Percentiles rank a stretch among this genome's conserved stretches.
These are phyloP conservation scores for Tuber umbilicatum DNA, from an alignment of 495 filamentous ascomycete genomes.

Conservation along the genomic window DNA sequence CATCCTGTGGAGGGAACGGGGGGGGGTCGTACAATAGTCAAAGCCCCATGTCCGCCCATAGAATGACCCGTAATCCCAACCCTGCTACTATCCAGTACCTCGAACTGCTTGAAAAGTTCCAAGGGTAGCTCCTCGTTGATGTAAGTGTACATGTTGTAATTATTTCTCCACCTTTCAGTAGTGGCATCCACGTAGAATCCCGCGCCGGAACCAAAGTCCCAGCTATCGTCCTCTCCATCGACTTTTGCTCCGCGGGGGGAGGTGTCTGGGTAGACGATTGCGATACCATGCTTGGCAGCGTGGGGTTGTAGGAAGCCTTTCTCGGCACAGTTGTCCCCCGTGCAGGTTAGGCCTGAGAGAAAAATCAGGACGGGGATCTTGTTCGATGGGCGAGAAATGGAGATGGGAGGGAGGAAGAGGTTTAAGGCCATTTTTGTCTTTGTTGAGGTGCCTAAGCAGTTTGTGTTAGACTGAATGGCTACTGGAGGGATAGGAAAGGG, in stretches of 20 bases:
- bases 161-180: constrained; percentile 58
- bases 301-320: constrained; percentile 90
- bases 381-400: constrained; percentile 22
- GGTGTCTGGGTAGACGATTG: constrained; percentile 89
- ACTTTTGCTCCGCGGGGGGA: constrained; percentile 74
- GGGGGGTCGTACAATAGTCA: constrained; percentile 59
- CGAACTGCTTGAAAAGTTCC: constrained; percentile 61
- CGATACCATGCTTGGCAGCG: constrained; percentile 71
- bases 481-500: not conserved
- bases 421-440: constrained; percentile 63
- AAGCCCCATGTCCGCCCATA: constrained; percentile 94
- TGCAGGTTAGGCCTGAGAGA: constrained; percentile 90
- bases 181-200: constrained; percentile 95
- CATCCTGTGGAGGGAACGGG: not conserved
- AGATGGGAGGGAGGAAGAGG: constrained; percentile 59
- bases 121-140: constrained; percentile 71
- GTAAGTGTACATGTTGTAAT: constrained; percentile 93
- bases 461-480: constrained; percentile 3
- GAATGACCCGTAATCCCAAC: constrained; percentile 84
- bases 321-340: constrained; percentile 89
- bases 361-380: constrained; percentile 88
- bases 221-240: constrained; percentile 71
- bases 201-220: constrained; percentile 85
- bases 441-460: constrained; percentile 48
- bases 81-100: constrained; percentile 57